Evolutionary conservation across 257 asterid genomes (phyloP).

Genomic region (Apocynum venetum): DNA sequence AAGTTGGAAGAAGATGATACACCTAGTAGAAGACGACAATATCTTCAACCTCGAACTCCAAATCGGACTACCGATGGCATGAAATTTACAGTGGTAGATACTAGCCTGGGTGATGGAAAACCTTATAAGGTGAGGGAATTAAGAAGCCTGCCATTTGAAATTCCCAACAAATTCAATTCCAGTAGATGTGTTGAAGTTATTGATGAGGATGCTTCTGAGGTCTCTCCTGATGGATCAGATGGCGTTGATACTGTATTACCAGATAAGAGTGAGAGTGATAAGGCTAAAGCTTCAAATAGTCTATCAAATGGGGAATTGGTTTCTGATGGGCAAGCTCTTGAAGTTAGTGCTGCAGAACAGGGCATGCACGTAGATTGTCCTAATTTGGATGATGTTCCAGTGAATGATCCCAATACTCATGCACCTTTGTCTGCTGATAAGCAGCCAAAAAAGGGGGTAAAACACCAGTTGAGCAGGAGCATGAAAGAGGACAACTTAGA

Average conservation of each 20-base stretch:
- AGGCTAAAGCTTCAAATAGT: slow-evolving; percentile 4
- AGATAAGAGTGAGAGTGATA: slow-evolving; percentile 17
- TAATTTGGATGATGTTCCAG: slow-evolving; percentile 18
- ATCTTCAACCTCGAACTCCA: slow-evolving; percentile 67
- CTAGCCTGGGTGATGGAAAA: slow-evolving; percentile 42
- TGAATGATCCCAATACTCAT: slow-evolving; percentile 5
- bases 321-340: slow-evolving; percentile 22
- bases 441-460: slow-evolving; percentile 28
- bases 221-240: slow-evolving; percentile 36
- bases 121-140: slow-evolving; percentile 40
- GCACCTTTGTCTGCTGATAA: slow-evolving; percentile 27
- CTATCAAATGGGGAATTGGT: slow-evolving; percentile 23
- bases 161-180: slow-evolving; percentile 17
- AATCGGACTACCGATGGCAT: slow-evolving; percentile 27
- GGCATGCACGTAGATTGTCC: slow-evolving; percentile 17
- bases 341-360: slow-evolving; percentile 15
- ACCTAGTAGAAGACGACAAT: slow-evolving; percentile 37
- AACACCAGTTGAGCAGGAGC: slow-evolving; percentile 26
- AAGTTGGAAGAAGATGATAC: slow-evolving; percentile 36
- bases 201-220: slow-evolving; percentile 28
- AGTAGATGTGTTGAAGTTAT: slow-evolving; percentile 3
- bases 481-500: slow-evolving; percentile 30
- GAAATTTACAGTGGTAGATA: slow-evolving; percentile 57
- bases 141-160: slow-evolving; percentile 39
- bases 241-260: slow-evolving; percentile 17